These are phyloP conservation scores for Ganoderma lucidum DNA, from an alignment of 1,284 basidiomycete species.

Conservation along the genomic window DNA sequence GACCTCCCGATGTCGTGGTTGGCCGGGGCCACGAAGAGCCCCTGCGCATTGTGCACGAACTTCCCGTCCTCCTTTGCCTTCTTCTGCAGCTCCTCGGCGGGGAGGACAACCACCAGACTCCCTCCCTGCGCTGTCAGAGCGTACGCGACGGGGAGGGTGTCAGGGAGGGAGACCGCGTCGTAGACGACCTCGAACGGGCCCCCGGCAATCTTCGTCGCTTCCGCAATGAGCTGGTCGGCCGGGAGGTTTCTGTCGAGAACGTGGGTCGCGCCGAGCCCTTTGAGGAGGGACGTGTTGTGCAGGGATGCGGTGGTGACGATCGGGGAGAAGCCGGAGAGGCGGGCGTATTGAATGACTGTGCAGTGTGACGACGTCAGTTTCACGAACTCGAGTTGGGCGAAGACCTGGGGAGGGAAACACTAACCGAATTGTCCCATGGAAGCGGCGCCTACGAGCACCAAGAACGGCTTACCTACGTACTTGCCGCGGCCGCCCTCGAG, in stretches of 20 bases:
- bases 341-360: constrained; percentile 45
- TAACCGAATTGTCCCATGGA: constrained; percentile 47
- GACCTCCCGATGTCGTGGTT: constrained; percentile 8
- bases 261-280: constrained; percentile 47
- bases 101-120: constrained; percentile 3
- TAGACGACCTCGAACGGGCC: constrained; percentile 36
- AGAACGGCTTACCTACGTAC: constrained; percentile 39
- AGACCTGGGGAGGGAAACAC: constrained; percentile 12
- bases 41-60: neutral
- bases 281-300: constrained; percentile 42
- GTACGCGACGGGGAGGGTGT: constrained; percentile 31
- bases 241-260: constrained; percentile 41
- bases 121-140: constrained; percentile 6
- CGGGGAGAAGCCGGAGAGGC: constrained; percentile 44
- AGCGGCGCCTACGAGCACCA: constrained; percentile 46
- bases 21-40: constrained; percentile 1
- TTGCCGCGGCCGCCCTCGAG: constrained; percentile 40
- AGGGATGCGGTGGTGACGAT: constrained; percentile 47
- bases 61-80: constrained; percentile 7
- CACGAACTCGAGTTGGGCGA: no score
- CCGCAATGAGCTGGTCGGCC: constrained; percentile 29
- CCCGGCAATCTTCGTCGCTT: constrained; percentile 29
- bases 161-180: constrained; percentile 37
- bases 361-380: neutral
- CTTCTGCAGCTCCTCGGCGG: neutral